Evolutionary conservation across 2,329 filamentous ascomycete genomes (phyloP).

Genomic region (Plectosphaerella plurivora): DNA sequence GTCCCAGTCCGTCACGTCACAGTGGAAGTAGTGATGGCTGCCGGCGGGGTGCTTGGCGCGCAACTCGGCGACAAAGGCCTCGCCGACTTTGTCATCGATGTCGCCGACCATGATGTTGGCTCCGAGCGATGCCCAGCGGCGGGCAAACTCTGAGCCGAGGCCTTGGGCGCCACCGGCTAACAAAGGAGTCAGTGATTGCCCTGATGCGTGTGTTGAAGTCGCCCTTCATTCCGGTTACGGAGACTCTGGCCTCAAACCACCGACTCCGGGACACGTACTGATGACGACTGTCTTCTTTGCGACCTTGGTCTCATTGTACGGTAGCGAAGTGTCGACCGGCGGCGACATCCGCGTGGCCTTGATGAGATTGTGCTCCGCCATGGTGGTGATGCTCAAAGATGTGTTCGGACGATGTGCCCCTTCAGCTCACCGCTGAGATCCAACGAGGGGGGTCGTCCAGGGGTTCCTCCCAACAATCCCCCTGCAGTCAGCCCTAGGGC

Average conservation of each 20-base stretch:
- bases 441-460: no score
- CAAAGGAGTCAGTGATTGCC: no score
- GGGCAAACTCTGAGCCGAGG: conserved; percentile 51
- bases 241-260: no score
- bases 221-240: no score
- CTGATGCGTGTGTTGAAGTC: no score
- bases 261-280: conserved; percentile 19
- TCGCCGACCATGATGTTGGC: conserved; percentile 62
- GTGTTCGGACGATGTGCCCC: no score
- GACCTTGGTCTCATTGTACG: conserved; percentile 40
- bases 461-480: no score
- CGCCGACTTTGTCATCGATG: conserved; percentile 49
- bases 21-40: conserved; percentile 44
- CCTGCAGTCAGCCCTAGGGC: no score
- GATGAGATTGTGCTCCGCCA: conserved; percentile 10
- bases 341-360: conserved; percentile 23
- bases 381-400: background rate
- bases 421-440: no score
- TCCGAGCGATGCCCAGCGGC: conserved; percentile 48
- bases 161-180: conserved; percentile 55
- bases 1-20: conserved; percentile 62
- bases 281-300: conserved; percentile 55
- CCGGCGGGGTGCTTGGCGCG: conserved; percentile 30
- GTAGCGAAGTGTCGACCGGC: conserved; percentile 38
- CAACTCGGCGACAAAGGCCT: conserved; percentile 49